These are phyloP conservation scores for Grosmannia penicillata DNA, from an alignment of 2,329 filamentous ascomycete species.

Conservation along the genomic window DNA sequence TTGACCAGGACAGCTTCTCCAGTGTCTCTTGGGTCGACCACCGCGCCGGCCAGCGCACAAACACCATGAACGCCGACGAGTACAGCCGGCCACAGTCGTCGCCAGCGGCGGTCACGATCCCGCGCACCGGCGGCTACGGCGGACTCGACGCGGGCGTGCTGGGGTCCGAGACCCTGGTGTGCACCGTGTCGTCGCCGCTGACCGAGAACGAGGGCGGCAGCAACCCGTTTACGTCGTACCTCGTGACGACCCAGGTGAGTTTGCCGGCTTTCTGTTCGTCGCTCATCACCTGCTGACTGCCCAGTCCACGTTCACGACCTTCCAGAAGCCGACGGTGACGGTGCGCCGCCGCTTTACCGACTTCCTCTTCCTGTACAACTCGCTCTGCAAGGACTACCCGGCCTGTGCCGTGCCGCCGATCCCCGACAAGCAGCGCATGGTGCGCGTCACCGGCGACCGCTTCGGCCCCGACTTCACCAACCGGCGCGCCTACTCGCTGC, in stretches of 20 bases:
- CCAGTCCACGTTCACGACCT: slow-evolving; percentile 86
- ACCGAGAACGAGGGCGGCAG: slow-evolving; percentile 97
- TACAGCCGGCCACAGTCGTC: slow-evolving; percentile 5
- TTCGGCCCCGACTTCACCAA: slow-evolving; percentile 88
- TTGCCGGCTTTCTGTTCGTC: neutral
- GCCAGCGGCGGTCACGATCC: neutral
- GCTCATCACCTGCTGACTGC: neutral
- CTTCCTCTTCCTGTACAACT: slow-evolving; percentile 92
- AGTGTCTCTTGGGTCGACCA: slow-evolving; percentile 52
- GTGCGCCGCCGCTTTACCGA: slow-evolving; percentile 92
- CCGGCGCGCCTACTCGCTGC: slow-evolving; percentile 75
- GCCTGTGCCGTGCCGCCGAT: slow-evolving; percentile 86
- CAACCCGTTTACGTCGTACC: slow-evolving; percentile 90
- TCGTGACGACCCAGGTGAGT: slow-evolving; percentile 74
- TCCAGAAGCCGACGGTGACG: slow-evolving; percentile 64
- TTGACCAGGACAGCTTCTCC: slow-evolving; percentile 59
- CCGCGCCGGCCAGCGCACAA: neutral
- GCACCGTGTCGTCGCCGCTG: slow-evolving; percentile 65
- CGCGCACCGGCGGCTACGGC: slow-evolving; percentile 29
- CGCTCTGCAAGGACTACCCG: slow-evolving; percentile 73
- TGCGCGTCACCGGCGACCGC: slow-evolving; percentile 90
- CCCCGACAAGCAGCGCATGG: slow-evolving; percentile 98
- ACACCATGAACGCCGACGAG: slow-evolving; percentile 5
- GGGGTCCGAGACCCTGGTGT: slow-evolving; percentile 65
- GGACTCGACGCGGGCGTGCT: slow-evolving; percentile 46